Evolutionary conservation across 1,284 basidiomycete species (phyloP).

Genomic region (Porogramme epimiltina): DNA sequence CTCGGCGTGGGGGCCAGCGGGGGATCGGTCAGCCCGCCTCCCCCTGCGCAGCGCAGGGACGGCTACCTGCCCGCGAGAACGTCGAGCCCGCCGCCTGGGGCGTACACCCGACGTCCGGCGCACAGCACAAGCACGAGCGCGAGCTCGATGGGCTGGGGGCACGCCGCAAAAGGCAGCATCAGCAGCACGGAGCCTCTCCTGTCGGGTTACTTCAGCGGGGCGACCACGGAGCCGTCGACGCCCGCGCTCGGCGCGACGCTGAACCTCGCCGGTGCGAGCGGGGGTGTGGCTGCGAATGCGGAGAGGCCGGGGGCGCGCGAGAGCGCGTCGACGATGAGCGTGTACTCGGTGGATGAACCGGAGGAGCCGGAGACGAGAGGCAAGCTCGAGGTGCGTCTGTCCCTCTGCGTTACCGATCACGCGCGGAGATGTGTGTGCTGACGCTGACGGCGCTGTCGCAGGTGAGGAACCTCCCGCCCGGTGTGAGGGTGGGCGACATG

Average conservation of each 20-base stretch:
- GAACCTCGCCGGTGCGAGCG: slow-evolving; percentile 13
- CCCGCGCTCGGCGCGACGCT: slow-evolving; percentile 22
- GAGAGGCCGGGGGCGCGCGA: slow-evolving; percentile 39
- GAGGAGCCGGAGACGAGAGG: slow-evolving; percentile 8
- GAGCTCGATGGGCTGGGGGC: slow-evolving; percentile 31
- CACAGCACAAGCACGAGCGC: slow-evolving; percentile 31
- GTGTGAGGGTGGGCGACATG: slow-evolving; percentile 23
- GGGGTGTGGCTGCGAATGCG: slow-evolving; percentile 28
- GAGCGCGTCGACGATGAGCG: slow-evolving; percentile 12
- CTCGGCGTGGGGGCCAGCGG: slow-evolving; percentile 29
- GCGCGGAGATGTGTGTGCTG: neutral
- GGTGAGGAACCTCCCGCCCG: slow-evolving; percentile 30
- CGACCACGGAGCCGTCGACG: slow-evolving; percentile 28
- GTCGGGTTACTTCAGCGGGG: slow-evolving; percentile 39
- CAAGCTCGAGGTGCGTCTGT: slow-evolving; percentile 13
- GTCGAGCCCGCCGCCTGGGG: slow-evolving; percentile 45
- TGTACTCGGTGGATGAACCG: slow-evolving; percentile 10
- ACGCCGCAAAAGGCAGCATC: slow-evolving; percentile 52
- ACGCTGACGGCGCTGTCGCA: slow-evolving; percentile 4
- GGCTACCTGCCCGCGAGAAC: slow-evolving; percentile 50
- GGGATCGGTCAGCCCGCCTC: slow-evolving; percentile 32
- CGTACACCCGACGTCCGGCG: slow-evolving; percentile 22
- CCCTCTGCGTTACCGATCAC: too few species aligned
- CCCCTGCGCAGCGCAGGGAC: slow-evolving; percentile 30
- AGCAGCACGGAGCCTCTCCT: slow-evolving; percentile 69